Conservation (phyloP, 495 filamentous ascomycete genomes). For the Niebla homalea region DNA sequence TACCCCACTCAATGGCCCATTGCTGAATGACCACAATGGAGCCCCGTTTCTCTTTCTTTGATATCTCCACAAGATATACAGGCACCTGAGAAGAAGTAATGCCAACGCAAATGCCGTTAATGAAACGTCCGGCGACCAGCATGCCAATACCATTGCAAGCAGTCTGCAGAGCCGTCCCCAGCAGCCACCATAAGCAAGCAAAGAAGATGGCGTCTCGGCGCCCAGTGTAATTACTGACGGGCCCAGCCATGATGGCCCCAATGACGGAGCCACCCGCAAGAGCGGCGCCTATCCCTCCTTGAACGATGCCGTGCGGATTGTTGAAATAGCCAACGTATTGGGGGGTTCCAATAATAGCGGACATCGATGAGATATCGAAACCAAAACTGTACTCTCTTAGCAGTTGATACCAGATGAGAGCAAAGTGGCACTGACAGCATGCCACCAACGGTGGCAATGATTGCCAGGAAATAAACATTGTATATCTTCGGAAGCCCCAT, state of each 20-base stretch:
- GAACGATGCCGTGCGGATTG: slow-evolving; percentile 46
- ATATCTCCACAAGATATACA: slow-evolving; percentile 70
- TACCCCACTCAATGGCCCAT: slow-evolving; percentile 62
- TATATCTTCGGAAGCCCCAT: slow-evolving; percentile 32
- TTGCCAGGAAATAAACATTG: slow-evolving; percentile 50
- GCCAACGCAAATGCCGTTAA: slow-evolving; percentile 61
- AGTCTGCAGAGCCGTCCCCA: slow-evolving; percentile 55
- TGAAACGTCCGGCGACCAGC: slow-evolving; percentile 54
- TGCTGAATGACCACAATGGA: slow-evolving; percentile 64
- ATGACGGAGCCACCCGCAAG: slow-evolving; percentile 56
- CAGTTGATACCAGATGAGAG: neutral
- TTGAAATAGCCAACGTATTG: slow-evolving; percentile 58
- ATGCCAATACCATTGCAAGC: slow-evolving; percentile 44
- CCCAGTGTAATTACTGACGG: slow-evolving; percentile 51
- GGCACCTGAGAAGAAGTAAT: slow-evolving; percentile 66
- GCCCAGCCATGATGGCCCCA: slow-evolving; percentile 50
- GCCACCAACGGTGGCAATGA: slow-evolving; percentile 47
- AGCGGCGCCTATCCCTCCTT: slow-evolving; percentile 53
- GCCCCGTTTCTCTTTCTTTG: slow-evolving; percentile 51
- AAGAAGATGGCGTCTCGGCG: slow-evolving; percentile 51
- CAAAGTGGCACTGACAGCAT: slow-evolving; percentile 31
- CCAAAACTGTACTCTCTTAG: slow-evolving; percentile 30
- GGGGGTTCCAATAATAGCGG: slow-evolving; percentile 54
- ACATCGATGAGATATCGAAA: slow-evolving; percentile 60
- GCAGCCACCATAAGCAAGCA: slow-evolving; percentile 57